Evolutionary conservation across 768 basidiomycete species (phyloP).

Genomic region (Tylopilus sp.): DNA sequence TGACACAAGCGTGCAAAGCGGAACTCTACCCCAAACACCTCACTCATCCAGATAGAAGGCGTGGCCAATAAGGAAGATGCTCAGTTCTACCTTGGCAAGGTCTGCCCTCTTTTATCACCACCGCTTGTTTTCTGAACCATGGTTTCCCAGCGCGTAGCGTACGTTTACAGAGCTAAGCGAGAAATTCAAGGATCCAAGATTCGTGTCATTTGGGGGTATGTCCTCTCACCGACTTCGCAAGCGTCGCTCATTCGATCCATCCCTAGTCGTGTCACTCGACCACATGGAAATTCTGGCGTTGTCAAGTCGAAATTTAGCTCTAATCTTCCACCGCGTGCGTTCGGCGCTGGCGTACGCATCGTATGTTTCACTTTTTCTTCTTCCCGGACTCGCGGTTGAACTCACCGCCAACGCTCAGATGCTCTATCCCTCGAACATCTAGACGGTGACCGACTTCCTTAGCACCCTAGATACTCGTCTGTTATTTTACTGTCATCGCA

Average conservation of each 20-base stretch:
- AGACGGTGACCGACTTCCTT: too few relatives aligned
- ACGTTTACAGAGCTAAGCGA: constrained; percentile 95
- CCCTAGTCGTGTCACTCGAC: constrained; percentile 80
- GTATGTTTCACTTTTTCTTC: constrained; percentile 44
- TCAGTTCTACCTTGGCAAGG: constrained; percentile 98
- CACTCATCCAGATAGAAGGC: constrained; percentile 96
- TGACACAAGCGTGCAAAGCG: constrained; percentile 99
- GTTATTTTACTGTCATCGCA: too few relatives aligned
- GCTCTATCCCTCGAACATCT: constrained; percentile 89
- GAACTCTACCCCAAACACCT: constrained; percentile 94
- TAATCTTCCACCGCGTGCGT: constrained; percentile 93
- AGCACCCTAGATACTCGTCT: too few relatives aligned
- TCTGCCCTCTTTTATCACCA: constrained; percentile 34
- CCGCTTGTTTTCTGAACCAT: background rate
- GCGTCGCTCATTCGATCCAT: background rate
- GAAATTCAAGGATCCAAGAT: constrained; percentile 93
- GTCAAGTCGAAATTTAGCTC: constrained; percentile 95
- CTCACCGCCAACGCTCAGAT: constrained; percentile 46
- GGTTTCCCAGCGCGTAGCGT: constrained; percentile 78
- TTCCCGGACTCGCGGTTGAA: background rate
- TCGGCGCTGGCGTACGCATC: constrained; percentile 90
- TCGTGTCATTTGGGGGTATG: constrained; percentile 98
- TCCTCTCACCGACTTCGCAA: constrained; percentile 7
- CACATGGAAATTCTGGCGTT: constrained; percentile 92
- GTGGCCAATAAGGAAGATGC: constrained; percentile 91